phyloP scores from a whole-genome alignment of 192 early-diverging fungal species.

The Coemansia sp. region DNA sequence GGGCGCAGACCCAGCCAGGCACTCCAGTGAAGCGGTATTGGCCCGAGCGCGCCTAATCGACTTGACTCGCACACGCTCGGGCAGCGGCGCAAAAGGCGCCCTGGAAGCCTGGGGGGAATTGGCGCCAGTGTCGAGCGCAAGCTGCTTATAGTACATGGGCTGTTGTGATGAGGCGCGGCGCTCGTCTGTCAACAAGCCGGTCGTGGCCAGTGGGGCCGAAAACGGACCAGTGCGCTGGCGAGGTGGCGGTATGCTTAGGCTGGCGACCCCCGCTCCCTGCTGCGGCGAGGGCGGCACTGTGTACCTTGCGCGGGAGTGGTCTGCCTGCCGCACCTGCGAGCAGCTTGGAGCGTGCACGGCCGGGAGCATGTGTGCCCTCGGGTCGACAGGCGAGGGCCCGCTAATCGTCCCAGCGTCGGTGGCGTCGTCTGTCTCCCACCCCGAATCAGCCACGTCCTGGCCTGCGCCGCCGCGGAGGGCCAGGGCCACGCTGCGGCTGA shows the following conservation, averaged over 20 bases:
- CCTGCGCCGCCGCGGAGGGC: conserved; percentile 1
- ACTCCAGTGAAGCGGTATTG: conserved; percentile 44
- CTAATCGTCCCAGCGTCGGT: neutral
- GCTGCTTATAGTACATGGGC: conserved; percentile 40
- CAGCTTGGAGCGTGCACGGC: neutral
- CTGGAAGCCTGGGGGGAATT: neutral
- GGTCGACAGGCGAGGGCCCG: conserved; percentile 4
- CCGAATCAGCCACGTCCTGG: conserved; percentile 25
- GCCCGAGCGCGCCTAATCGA: conserved; percentile 47
- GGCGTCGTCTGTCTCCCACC: conserved; percentile 52
- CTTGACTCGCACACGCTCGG: conserved; percentile 15
- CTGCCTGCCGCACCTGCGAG: neutral
- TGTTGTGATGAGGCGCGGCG: neutral
- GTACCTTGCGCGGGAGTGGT: neutral
- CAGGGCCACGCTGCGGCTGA: conserved; percentile 1
- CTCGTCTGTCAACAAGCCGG: neutral
- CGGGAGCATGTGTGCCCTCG: neutral
- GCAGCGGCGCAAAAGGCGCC: conserved; percentile 13
- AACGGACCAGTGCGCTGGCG: conserved; percentile 17
- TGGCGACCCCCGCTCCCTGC: conserved; percentile 4
- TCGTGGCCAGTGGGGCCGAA: conserved; percentile 31
- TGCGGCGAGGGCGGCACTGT: neutral
- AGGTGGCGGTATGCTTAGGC: conserved; percentile 31
- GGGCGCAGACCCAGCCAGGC: conserved; percentile 18
- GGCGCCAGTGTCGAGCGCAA: conserved; percentile 3